Percentiles rank a stretch among this genome's conserved stretches.
These are phyloP conservation scores for Colletotrichum cordylinicola DNA, from an alignment of 2,329 filamentous ascomycete genomes.

Conservation along the genomic window DNA sequence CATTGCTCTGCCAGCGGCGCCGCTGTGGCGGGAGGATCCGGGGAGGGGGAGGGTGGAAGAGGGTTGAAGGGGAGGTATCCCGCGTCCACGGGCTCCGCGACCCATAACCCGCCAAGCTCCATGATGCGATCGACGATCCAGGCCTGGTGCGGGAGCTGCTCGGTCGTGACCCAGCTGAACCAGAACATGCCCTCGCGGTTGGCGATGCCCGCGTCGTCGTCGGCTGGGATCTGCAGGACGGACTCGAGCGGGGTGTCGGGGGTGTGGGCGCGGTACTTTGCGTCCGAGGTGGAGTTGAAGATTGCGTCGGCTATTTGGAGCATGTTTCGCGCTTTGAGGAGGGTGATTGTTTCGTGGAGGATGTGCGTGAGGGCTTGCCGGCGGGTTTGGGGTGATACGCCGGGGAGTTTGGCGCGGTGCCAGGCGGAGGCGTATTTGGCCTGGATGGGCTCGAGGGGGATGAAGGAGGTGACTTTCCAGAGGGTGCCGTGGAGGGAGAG, in stretches of 20 bases:
- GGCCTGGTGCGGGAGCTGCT: background rate
- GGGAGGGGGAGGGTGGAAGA: background rate
- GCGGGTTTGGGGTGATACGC: fast-evolving
- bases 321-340: fast-evolving
- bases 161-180: background rate
- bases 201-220: fast-evolving
- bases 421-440: background rate
- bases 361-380: background rate
- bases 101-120: background rate
- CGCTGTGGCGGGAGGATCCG: background rate
- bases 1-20: background rate
- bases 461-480: background rate
- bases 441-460: background rate
- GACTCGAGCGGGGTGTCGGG: background rate
- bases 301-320: fast-evolving
- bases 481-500: background rate
- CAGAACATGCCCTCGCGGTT: background rate
- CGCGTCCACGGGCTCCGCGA: background rate
- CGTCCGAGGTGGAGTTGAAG: background rate
- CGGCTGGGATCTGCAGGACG: background rate
- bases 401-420: background rate
- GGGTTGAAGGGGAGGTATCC: background rate
- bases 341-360: background rate
- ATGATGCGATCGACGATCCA: background rate
- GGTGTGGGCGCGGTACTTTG: background rate